Evolutionary conservation across 345 rosid species (phyloP), one percentile per base, ranked within the genome.

Genomic region (Eutrema heterophyllum): DNA sequence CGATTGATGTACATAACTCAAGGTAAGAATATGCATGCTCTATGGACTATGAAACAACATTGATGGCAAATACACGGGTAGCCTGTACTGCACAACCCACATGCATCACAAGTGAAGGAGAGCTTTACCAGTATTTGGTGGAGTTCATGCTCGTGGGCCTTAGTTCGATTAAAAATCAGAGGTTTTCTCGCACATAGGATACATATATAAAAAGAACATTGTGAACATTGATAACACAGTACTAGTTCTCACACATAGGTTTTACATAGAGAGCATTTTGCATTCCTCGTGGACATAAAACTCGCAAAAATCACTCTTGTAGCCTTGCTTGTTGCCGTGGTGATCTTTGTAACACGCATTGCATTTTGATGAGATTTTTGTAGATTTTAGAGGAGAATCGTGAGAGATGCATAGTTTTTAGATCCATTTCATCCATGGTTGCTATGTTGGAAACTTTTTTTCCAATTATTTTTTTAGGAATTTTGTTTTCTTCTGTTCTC

Each of bases 161-260:
- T 71, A 12, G 15, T 1, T 38, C 4, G 14, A 9, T 38, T 0
- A 4, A 60, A 4, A 2, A 3, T 36, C 4, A 59, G 6, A 15
- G 75, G 59, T 38, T 11, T 11, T 71, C 60, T 71, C 40, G 41
- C 60, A 60, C 75, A 71, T 11, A 0, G 21, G 51, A 60, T 54
- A 30, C 60, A 54, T 54, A 54, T 54, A 54, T 0, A 7, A 4
- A 54, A 54, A 14, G 2, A 5, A 54, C 60, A 54, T 7, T 15
- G 60, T 54, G 24, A 54, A 32, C 39, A n/a, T n/a, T n/a, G n/a
- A n/a, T n/a, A n/a, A n/a, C n/a, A n/a, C n/a, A n/a, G n/a, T n/a
- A n/a, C n/a, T n/a, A n/a, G n/a, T n/a, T n/a, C n/a, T n/a, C n/a
- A n/a, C n/a, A n/a, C n/a, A n/a, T n/a, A n/a, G n/a, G n/a, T n/a